phyloP scores from a whole-genome alignment of 2,329 filamentous ascomycete genomes.

The Fonsecaea nubica region DNA sequence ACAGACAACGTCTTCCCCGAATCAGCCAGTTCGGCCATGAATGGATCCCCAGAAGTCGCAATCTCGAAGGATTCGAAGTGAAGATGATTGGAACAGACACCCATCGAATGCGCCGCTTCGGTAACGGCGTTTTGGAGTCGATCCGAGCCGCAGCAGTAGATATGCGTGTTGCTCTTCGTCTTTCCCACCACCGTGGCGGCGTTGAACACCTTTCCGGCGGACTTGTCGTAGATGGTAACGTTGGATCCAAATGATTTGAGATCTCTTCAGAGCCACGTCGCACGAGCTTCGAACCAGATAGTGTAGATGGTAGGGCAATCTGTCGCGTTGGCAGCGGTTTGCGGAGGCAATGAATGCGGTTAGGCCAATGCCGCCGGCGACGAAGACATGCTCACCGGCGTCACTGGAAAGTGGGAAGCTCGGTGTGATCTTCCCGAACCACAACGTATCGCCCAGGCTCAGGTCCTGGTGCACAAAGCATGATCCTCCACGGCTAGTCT shows the following conservation, averaged over 20 bases:
- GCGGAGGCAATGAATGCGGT: constrained; percentile 67
- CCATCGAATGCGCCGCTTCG: constrained; percentile 10
- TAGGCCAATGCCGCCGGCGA: constrained; percentile 70
- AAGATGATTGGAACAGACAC: constrained; percentile 15
- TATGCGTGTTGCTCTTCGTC: constrained; percentile 12
- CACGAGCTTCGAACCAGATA: constrained; percentile 18
- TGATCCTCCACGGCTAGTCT: constrained; percentile 66
- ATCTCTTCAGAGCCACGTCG: constrained; percentile 20
- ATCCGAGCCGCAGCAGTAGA: constrained; percentile 27
- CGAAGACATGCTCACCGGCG: constrained; percentile 66
- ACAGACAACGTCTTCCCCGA: constrained; percentile 16
- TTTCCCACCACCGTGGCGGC: constrained; percentile 9
- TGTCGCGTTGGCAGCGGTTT: constrained; percentile 38
- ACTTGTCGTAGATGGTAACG: constrained; percentile 29
- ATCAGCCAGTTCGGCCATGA: constrained; percentile 22
- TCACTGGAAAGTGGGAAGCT: constrained; percentile 55
- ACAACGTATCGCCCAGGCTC: constrained; percentile 58
- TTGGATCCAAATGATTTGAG: constrained; percentile 8
- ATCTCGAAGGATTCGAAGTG: constrained; percentile 29
- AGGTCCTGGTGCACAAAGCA: constrained; percentile 61
- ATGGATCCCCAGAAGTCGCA: constrained; percentile 26
- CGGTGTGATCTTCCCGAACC: constrained; percentile 59
- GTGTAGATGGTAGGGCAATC: constrained; percentile 16
- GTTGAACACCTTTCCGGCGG: constrained; percentile 18
- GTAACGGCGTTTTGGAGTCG: constrained; percentile 16